phyloP scores from a whole-genome alignment of 2,329 filamentous ascomycete species.

The Clarireedia homoeocarpa region DNA sequence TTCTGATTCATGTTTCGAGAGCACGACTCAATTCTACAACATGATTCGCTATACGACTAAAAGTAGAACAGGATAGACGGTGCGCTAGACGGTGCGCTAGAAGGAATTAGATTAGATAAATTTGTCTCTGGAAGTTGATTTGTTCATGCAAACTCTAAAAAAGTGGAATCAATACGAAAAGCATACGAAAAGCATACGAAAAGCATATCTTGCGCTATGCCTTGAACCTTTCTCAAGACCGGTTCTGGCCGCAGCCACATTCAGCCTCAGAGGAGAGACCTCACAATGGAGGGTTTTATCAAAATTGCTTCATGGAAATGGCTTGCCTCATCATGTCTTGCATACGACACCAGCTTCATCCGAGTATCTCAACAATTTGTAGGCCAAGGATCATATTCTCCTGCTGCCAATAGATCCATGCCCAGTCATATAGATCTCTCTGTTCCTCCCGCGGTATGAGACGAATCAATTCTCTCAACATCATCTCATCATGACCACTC shows the following conservation, averaged over 20 bases:
- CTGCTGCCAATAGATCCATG: neutral
- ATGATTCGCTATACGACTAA: neutral
- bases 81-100: neutral
- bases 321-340: neutral
- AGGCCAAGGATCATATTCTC: constrained; percentile 1
- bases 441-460: neutral
- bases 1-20: no score
- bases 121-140: neutral
- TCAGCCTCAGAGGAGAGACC: neutral
- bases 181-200: neutral
- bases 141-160: constrained; percentile 4
- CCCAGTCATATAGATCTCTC: neutral
- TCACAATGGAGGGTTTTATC: no score
- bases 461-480: neutral
- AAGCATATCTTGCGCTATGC: neutral
- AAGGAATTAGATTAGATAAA: neutral
- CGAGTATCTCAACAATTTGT: neutral
- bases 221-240: neutral
- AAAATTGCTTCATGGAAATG: no score
- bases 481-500: constrained; percentile 2
- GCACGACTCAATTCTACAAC: neutral
- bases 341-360: neutral
- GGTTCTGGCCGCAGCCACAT: neutral
- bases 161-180: neutral
- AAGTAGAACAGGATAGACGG: neutral